A percentile compares a stretch with the other conserved stretches of the same genome.
Evolutionary conservation across 2,329 filamentous ascomycete species (phyloP).

Genomic region (Coniella lustricola): DNA sequence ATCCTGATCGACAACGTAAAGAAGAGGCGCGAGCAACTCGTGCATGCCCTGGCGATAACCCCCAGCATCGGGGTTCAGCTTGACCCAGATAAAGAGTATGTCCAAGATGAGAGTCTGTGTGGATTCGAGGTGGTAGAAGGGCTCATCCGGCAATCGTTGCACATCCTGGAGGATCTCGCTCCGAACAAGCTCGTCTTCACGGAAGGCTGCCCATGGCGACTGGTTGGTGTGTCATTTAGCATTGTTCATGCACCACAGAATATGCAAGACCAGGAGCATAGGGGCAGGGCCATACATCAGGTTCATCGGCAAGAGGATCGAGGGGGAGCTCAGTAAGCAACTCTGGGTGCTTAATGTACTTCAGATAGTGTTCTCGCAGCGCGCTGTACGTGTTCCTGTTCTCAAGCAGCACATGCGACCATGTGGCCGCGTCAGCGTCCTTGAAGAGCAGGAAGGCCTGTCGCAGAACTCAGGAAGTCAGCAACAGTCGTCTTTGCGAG

Average conservation of each 20-base stretch:
- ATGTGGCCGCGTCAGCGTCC: slow-evolving; percentile 55
- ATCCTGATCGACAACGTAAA: slow-evolving; percentile 79
- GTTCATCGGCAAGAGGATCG: slow-evolving; percentile 83
- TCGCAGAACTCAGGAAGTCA: neutral
- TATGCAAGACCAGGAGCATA: neutral
- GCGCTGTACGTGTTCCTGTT: slow-evolving; percentile 68
- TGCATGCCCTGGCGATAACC: slow-evolving; percentile 99
- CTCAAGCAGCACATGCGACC: slow-evolving; percentile 60
- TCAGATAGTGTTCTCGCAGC: slow-evolving; percentile 66
- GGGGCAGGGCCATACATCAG: slow-evolving; percentile 35
- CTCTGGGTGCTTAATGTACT: slow-evolving; percentile 78
- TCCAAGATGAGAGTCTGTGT: slow-evolving; percentile 80
- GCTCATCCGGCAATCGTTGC: slow-evolving; percentile 83
- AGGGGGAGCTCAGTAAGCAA: slow-evolving; percentile 61
- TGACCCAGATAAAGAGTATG: slow-evolving; percentile 90
- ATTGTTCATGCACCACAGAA: neutral
- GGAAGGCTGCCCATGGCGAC: slow-evolving; percentile 87
- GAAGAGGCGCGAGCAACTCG: slow-evolving; percentile 81
- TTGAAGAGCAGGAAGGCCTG: slow-evolving; percentile 78
- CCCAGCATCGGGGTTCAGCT: slow-evolving; percentile 76
- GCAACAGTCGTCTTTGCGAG: too few species aligned
- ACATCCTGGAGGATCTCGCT: slow-evolving; percentile 93
- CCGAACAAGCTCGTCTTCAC: slow-evolving; percentile 75
- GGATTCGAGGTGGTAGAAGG: slow-evolving; percentile 73
- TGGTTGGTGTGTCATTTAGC: slow-evolving; percentile 34